phyloP scores from a whole-genome alignment of 805 yeast genomes.

The Starmerella stigmatis region DNA sequence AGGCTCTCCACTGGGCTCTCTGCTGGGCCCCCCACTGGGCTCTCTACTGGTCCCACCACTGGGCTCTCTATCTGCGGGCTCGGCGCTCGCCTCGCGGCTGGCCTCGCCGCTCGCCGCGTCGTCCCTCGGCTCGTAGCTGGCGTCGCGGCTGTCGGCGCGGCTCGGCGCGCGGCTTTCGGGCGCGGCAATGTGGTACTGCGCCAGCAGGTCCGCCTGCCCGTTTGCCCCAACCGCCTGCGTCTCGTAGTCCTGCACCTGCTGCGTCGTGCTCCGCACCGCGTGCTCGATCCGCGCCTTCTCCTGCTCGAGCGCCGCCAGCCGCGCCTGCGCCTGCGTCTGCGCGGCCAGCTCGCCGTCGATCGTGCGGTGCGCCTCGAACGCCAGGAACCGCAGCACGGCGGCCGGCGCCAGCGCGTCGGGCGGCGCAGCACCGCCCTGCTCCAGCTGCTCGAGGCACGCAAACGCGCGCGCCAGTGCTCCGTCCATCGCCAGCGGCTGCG shows the following conservation, averaged over 20 bases:
- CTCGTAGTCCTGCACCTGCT: background rate
- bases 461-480: constrained; percentile 3
- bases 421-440: background rate
- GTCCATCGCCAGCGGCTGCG: constrained; percentile 1
- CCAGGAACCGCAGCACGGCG: constrained; percentile 3
- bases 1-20: no score
- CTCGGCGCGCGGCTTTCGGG: background rate
- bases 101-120: no score
- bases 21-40: no score
- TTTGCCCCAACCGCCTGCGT: constrained; percentile 1
- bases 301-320: background rate
- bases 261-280: background rate
- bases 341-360: background rate
- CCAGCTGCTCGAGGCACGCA: constrained; percentile 4
- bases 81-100: no score
- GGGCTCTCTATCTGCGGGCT: no score
- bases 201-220: background rate
- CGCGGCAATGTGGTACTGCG: background rate
- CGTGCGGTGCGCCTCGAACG: constrained; percentile 5
- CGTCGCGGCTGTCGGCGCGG: no score
- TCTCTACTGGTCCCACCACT: no score
- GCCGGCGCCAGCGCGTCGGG: background rate
- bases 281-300: constrained; percentile 1
- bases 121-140: no score
- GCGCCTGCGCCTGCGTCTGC: background rate